Evolutionary conservation across 805 yeast genomes (phyloP).

Genomic region (Candida hungchunana): DNA sequence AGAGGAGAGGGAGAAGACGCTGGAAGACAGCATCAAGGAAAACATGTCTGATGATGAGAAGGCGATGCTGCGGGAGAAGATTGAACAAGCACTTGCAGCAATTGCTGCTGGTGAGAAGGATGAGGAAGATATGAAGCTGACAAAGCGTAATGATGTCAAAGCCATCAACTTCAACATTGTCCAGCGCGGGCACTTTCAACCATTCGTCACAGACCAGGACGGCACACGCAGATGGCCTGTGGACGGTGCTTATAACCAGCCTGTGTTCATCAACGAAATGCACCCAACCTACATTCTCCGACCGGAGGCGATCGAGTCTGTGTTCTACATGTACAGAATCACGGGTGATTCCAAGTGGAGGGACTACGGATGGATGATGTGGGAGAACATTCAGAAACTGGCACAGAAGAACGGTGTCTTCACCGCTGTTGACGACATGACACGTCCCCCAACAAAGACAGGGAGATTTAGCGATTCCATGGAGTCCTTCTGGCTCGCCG

Average conservation of each 20-base stretch:
- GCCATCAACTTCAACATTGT: slow-evolving; percentile 5
- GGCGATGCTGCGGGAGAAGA: background rate
- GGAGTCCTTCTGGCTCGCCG: slow-evolving; percentile 55
- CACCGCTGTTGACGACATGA: slow-evolving; percentile 39
- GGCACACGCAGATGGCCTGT: slow-evolving; percentile 14
- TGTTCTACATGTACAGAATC: slow-evolving; percentile 53
- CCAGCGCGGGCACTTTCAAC: slow-evolving; percentile 2
- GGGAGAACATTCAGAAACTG: slow-evolving; percentile 33
- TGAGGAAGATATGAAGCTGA: background rate
- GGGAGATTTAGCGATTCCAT: slow-evolving; percentile 30
- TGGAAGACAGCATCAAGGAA: too few relatives aligned
- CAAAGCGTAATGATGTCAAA: slow-evolving; percentile 2
- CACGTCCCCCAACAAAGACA: slow-evolving; percentile 26
- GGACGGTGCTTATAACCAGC: slow-evolving; percentile 20
- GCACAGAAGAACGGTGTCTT: slow-evolving; percentile 32
- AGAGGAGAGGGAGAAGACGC: too few relatives aligned
- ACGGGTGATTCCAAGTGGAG: slow-evolving; percentile 60
- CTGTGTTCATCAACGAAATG: slow-evolving; percentile 31
- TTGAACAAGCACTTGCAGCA: background rate
- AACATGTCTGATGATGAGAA: slow-evolving; percentile 1
- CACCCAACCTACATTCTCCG: slow-evolving; percentile 43
- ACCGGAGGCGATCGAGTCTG: slow-evolving; percentile 60
- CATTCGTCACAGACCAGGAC: slow-evolving; percentile 3
- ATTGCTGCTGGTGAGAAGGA: background rate
- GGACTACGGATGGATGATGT: slow-evolving; percentile 47